Percentiles rank a stretch among this genome's conserved stretches.
Conservation (phyloP, 2,329 filamentous ascomycete species). For the Nothopassalora personata region DNA sequence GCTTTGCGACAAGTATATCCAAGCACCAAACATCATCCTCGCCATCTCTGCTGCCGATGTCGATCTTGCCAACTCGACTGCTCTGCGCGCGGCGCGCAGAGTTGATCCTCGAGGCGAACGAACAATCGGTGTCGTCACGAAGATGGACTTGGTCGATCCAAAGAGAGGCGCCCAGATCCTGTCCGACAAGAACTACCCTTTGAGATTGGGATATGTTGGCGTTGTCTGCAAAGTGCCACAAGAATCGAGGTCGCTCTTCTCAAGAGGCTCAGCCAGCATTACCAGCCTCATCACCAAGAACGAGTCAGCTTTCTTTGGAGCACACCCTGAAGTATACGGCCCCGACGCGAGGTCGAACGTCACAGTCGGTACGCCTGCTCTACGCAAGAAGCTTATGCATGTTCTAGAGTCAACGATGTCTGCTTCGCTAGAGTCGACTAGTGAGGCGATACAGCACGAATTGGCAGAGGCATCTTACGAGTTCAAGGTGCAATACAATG, state of each 20-base stretch:
- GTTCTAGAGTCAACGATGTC: constrained; percentile 98
- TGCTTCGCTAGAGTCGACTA: constrained; percentile 78
- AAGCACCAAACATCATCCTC: constrained; percentile 89
- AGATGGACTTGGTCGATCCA: constrained; percentile 95
- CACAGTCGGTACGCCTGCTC: constrained; percentile 73
- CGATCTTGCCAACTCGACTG: constrained; percentile 92
- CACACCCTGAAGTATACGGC: constrained; percentile 76
- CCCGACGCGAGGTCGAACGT: constrained; percentile 57
- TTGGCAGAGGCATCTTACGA: constrained; percentile 96
- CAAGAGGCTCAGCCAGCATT: constrained; percentile 73
- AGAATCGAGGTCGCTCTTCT: constrained; percentile 66
- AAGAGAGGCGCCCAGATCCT: constrained; percentile 71
- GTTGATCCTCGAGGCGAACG: constrained; percentile 92
- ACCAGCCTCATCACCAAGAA: constrained; percentile 78
- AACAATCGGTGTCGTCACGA: constrained; percentile 97
- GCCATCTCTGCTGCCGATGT: constrained; percentile 97
- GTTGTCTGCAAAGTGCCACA: constrained; percentile 79
- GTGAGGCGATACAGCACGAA: constrained; percentile 88
- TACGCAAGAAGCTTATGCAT: constrained; percentile 94
- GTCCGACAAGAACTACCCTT: constrained; percentile 83
- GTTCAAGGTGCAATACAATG: constrained; percentile 99
- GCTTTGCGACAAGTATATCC: constrained; percentile 97
- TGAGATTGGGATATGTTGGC: constrained; percentile 92
- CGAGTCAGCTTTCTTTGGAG: constrained; percentile 78
- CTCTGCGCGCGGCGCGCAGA: constrained; percentile 78